These are phyloP conservation scores for Chytridium lagenaria DNA, from an alignment of 371 early-diverging fungal genomes.

Conservation along the genomic window DNA sequence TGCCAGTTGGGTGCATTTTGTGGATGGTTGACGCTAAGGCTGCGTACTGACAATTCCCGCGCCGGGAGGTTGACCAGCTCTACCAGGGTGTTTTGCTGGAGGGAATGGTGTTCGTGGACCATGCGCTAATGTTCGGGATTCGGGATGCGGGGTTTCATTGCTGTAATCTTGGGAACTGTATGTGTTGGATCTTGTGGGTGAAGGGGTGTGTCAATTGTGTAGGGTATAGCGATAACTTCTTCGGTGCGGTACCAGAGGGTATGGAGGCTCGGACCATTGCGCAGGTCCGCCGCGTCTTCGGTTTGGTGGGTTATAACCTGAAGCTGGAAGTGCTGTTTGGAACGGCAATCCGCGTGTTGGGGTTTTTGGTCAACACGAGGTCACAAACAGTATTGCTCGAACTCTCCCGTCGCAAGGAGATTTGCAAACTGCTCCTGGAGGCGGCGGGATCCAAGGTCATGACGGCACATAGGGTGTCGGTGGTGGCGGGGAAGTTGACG, in stretches of 20 bases:
- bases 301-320: background rate
- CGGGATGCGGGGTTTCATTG: background rate
- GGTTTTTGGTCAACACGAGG: background rate
- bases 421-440: background rate
- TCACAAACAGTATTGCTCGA: background rate
- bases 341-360: background rate
- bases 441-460: background rate
- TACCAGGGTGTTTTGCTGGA: background rate
- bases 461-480: background rate
- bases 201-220: background rate
- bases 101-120: background rate
- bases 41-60: too few species aligned
- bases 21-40: too few species aligned
- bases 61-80: background rate
- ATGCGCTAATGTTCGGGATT: background rate
- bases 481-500: background rate
- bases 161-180: background rate
- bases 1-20: background rate
- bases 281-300: background rate
- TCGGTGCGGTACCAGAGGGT: background rate
- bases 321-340: too few species aligned
- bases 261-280: background rate
- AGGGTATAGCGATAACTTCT: background rate
- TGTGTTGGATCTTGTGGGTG: background rate
- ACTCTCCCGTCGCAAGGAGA: background rate